phyloP scores from a whole-genome alignment of 345 rosid species.

The Moricandia moricandioides region DNA sequence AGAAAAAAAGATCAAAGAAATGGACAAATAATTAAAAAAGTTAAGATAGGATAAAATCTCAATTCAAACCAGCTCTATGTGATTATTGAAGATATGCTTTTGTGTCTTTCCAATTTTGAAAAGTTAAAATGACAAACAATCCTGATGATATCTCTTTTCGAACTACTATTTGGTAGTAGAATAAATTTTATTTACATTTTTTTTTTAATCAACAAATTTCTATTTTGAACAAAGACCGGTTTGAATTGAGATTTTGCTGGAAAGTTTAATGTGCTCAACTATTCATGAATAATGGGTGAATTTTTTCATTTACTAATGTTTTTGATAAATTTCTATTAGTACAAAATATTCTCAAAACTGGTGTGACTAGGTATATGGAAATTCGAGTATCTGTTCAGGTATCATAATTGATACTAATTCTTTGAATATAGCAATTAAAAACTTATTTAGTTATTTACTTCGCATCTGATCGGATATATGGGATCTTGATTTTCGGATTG shows the following conservation, averaged over 20 bases:
- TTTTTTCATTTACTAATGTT: background rate
- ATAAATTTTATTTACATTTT: background rate
- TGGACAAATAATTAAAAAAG: background rate
- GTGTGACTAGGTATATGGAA: too few relatives aligned
- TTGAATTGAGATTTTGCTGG: too few relatives aligned
- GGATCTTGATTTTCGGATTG: too few relatives aligned
- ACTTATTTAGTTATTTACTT: too few relatives aligned
- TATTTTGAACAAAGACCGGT: too few relatives aligned
- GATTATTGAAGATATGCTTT: background rate
- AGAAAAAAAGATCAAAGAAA: background rate
- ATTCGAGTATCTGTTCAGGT: too few relatives aligned
- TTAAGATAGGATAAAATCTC: background rate
- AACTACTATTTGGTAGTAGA: background rate
- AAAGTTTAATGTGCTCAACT: background rate
- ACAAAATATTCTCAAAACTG: slow-evolving; percentile 25
- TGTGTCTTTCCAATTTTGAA: background rate
- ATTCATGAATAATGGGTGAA: slow-evolving; percentile 20
- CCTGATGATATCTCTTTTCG: background rate
- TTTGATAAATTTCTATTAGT: background rate
- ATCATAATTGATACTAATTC: too few relatives aligned
- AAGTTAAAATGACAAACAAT: background rate
- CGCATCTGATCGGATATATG: too few relatives aligned
- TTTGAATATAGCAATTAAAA: too few relatives aligned
- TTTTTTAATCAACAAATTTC: too few relatives aligned
- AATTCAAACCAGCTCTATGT: background rate